Percentiles rank a stretch among this genome's conserved stretches.
Conservation (phyloP, 257 asterid genomes). For the Penstemon newberryi region DNA sequence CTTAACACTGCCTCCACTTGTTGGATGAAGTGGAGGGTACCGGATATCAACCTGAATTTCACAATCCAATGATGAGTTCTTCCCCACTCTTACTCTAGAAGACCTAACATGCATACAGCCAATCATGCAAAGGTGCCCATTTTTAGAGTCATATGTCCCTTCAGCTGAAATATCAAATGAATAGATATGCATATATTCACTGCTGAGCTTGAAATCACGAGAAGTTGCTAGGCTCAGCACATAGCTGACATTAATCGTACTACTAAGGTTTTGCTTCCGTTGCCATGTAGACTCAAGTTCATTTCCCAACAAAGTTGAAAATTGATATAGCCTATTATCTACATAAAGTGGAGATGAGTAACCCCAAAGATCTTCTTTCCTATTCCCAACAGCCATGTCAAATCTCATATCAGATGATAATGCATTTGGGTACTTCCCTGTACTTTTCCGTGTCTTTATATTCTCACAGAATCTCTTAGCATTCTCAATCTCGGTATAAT, state of each 20-base stretch:
- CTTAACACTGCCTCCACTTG: slow-evolving; percentile 39
- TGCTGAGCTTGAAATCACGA: slow-evolving; percentile 50
- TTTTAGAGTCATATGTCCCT: slow-evolving; percentile 64
- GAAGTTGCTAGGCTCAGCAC: slow-evolving; percentile 45
- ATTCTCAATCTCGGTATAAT: slow-evolving; percentile 58
- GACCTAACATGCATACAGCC: slow-evolving; percentile 69
- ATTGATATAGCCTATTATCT: slow-evolving; percentile 38
- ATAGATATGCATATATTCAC: slow-evolving; percentile 35
- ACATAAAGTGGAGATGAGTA: slow-evolving; percentile 65
- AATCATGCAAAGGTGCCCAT: slow-evolving; percentile 81
- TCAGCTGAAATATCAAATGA: slow-evolving; percentile 69
- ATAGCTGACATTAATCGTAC: slow-evolving; percentile 56
- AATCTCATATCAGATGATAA: slow-evolving; percentile 73
- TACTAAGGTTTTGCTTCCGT: slow-evolving; percentile 37
- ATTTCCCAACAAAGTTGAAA: slow-evolving; percentile 22
- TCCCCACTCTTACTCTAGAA: slow-evolving; percentile 31
- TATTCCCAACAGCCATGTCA: slow-evolving; percentile 49
- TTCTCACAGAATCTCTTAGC: slow-evolving; percentile 50
- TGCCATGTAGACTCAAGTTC: slow-evolving; percentile 31
- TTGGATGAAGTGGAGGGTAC: slow-evolving; percentile 54
- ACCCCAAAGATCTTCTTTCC: slow-evolving; percentile 54
- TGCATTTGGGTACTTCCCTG: slow-evolving; percentile 56
- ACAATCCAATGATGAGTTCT: slow-evolving; percentile 58
- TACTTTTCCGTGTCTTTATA: slow-evolving; percentile 40
- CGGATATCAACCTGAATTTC: slow-evolving; percentile 61